These are phyloP conservation scores for Botrytis byssoidea DNA, from an alignment of 2,329 filamentous ascomycete genomes.

Conservation along the genomic window DNA sequence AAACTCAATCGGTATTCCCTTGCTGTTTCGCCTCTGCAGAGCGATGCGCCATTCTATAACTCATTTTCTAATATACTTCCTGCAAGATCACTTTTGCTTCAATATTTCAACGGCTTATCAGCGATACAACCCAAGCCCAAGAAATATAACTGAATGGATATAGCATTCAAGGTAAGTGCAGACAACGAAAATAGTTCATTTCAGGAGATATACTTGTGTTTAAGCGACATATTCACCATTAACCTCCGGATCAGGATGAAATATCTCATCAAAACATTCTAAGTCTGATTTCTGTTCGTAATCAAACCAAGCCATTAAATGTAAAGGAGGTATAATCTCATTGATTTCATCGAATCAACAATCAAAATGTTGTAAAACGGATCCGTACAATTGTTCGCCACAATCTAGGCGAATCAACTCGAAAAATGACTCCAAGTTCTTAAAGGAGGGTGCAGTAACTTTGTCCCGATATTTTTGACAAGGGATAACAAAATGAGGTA, in stretches of 20 bases:
- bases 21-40: neutral
- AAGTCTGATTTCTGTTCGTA: no score
- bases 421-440: neutral
- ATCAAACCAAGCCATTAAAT: fast-evolving
- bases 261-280: neutral
- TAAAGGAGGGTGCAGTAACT: no score
- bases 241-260: neutral
- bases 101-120: neutral
- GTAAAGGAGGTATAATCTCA: neutral
- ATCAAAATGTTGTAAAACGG: neutral
- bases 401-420: neutral
- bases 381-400: neutral
- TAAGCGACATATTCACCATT: neutral
- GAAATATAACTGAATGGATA: neutral
- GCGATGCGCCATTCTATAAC: neutral
- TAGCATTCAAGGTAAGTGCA: neutral
- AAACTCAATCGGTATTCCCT: neutral
- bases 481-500: neutral
- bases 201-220: neutral
- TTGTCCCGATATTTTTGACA: neutral
- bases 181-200: neutral
- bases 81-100: neutral
- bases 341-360: neutral
- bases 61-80: neutral
- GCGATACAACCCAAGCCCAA: neutral